A percentile compares a stretch with the other conserved stretches of the same genome.
These are phyloP conservation scores for Amborella trichopoda DNA, from an alignment of 164 flowering plant species.

Conservation along the genomic window DNA sequence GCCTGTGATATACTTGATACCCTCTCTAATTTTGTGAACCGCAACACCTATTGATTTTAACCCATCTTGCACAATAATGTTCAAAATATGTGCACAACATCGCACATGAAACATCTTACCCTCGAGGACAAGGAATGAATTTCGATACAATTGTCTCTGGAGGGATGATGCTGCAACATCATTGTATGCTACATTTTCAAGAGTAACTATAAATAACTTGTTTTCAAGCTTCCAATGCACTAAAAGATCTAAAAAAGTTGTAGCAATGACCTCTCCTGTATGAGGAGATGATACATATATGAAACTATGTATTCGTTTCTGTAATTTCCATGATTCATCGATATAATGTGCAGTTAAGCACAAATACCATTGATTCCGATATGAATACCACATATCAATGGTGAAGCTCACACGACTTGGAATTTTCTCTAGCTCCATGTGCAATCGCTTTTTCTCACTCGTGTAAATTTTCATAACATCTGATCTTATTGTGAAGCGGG, in stretches of 20 bases:
- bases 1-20: conserved; percentile 69
- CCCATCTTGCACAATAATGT: conserved; percentile 56
- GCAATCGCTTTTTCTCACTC: conserved; percentile 4
- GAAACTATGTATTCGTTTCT: conserved; percentile 57
- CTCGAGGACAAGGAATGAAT: conserved; percentile 47
- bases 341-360: conserved; percentile 66
- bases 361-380: conserved; percentile 45
- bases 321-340: conserved; percentile 63
- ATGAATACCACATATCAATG: conserved; percentile 17
- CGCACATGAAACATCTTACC: conserved; percentile 53
- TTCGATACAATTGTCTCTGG: conserved; percentile 39
- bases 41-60: conserved; percentile 28
- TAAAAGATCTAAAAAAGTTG: conserved; percentile 59
- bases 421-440: background rate
- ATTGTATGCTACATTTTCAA: conserved; percentile 26
- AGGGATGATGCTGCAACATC: conserved; percentile 36
- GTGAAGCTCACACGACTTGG: conserved; percentile 2
- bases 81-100: conserved; percentile 60
- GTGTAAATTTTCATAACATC: conserved; percentile 4
- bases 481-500: background rate
- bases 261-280: conserved; percentile 48
- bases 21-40: conserved; percentile 54
- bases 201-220: conserved; percentile 52
- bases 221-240: conserved; percentile 71
- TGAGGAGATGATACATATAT: conserved; percentile 70